Evolutionary conservation across 257 asterid genomes (phyloP).

Genomic region (Orobanche coerulescens): DNA sequence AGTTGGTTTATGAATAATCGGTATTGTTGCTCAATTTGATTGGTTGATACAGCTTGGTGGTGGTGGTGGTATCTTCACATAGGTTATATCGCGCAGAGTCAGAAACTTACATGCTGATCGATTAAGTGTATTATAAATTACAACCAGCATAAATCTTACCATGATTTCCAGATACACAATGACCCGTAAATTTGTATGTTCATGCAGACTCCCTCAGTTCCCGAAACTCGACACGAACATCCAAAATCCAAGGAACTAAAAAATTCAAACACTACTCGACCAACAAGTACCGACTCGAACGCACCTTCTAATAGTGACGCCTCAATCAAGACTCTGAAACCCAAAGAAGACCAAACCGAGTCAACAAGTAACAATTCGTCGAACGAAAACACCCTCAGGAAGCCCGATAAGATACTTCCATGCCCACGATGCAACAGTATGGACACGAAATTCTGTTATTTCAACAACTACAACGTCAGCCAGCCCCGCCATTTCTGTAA

Average conservation of each 20-base stretch:
- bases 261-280: conserved; percentile 27
- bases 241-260: conserved; percentile 30
- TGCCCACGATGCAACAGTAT: conserved; percentile 98
- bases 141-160: too few species aligned
- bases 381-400: conserved; percentile 60
- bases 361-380: conserved; percentile 30
- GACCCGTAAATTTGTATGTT: too few species aligned
- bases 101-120: background rate
- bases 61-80: conserved; percentile 3
- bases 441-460: conserved; percentile 97
- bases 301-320: conserved; percentile 29
- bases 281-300: conserved; percentile 27
- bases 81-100: background rate
- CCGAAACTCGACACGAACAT: conserved; percentile 23
- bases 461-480: conserved; percentile 85
- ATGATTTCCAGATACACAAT: background rate
- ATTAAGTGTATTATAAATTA: background rate
- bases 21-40: background rate
- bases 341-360: conserved; percentile 51
- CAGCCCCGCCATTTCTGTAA: conserved; percentile 98
- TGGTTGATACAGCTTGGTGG: background rate
- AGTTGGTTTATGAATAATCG: background rate
- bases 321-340: conserved; percentile 30
- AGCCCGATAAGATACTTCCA: conserved; percentile 82
- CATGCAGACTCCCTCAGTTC: conserved; percentile 33